phyloP scores from a whole-genome alignment of 1,284 basidiomycete species.

The Naganishia albida region DNA sequence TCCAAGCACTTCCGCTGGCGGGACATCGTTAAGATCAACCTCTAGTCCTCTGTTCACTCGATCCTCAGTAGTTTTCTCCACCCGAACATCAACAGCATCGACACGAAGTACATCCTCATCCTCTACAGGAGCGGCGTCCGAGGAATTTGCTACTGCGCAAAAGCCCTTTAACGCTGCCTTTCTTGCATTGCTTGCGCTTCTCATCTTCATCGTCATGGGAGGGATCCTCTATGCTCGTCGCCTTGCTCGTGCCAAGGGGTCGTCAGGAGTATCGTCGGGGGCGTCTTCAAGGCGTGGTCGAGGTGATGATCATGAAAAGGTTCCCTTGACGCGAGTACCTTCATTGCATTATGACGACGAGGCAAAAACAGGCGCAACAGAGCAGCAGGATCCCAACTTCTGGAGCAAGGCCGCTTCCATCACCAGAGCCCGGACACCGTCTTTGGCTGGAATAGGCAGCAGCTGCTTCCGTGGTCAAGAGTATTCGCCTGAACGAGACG shows the following conservation, averaged over 20 bases:
- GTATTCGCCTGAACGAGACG: background rate
- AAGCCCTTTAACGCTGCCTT: constrained; percentile 2
- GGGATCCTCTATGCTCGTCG: constrained; percentile 2
- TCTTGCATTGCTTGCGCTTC: constrained; percentile 5
- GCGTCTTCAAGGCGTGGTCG: background rate
- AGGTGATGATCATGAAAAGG: constrained; percentile 3
- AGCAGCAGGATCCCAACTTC: background rate
- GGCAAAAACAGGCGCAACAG: background rate
- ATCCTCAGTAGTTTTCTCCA: too few species aligned
- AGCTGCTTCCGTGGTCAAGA: too few species aligned
- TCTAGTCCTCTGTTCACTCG: too few species aligned
- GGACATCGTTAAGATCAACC: too few species aligned
- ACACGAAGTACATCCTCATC: background rate
- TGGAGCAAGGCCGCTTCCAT: background rate
- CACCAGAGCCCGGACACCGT: background rate
- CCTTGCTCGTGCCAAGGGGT: background rate
- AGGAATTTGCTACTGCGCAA: too few species aligned
- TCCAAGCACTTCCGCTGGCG: too few species aligned
- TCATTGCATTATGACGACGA: background rate
- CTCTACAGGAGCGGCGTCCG: too few species aligned
- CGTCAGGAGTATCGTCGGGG: background rate
- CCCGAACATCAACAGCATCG: background rate
- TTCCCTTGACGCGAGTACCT: background rate
- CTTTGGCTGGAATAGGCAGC: background rate
- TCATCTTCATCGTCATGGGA: constrained; percentile 11